Percentiles rank a stretch among this genome's conserved stretches.
These are phyloP conservation scores for Anthoceros angustus DNA, from an alignment of 225 moss, liverwort and hornwort species.

Conservation along the genomic window DNA sequence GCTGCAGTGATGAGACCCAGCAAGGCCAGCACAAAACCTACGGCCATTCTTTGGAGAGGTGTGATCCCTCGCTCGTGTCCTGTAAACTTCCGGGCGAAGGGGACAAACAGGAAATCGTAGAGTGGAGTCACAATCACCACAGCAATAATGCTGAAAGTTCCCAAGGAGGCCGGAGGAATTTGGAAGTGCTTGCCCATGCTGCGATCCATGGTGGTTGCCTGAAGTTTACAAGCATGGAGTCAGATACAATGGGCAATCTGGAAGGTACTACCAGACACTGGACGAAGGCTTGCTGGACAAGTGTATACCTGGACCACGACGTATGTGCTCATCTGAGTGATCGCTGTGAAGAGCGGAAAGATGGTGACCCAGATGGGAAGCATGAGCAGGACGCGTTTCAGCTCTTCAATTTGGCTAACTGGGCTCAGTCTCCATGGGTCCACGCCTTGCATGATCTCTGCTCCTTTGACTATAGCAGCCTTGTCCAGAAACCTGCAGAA, in stretches of 20 bases:
- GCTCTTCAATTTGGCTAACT: slow-evolving; percentile 10
- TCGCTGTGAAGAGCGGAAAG: neutral
- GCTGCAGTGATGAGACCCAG: neutral
- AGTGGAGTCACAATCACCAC: neutral
- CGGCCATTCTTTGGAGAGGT: neutral
- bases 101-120: neutral
- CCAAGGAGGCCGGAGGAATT: neutral
- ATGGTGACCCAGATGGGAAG: slow-evolving; percentile 6
- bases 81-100: neutral
- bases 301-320: neutral
- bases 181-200: neutral
- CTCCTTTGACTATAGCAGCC: slow-evolving; percentile 6
- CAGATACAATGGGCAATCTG: no score
- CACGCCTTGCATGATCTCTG: neutral
- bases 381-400: slow-evolving; percentile 3
- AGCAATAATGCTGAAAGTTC: neutral
- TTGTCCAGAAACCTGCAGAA: slow-evolving; percentile 10
- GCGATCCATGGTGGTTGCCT: neutral
- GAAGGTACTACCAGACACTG: neutral
- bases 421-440: slow-evolving; percentile 7
- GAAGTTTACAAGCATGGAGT: neutral
- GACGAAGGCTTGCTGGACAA: neutral
- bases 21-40: neutral
- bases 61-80: neutral
- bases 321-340: neutral